These are phyloP conservation scores for Pleurotus pulmonarius DNA, from an alignment of 768 basidiomycete genomes.

Conservation along the genomic window DNA sequence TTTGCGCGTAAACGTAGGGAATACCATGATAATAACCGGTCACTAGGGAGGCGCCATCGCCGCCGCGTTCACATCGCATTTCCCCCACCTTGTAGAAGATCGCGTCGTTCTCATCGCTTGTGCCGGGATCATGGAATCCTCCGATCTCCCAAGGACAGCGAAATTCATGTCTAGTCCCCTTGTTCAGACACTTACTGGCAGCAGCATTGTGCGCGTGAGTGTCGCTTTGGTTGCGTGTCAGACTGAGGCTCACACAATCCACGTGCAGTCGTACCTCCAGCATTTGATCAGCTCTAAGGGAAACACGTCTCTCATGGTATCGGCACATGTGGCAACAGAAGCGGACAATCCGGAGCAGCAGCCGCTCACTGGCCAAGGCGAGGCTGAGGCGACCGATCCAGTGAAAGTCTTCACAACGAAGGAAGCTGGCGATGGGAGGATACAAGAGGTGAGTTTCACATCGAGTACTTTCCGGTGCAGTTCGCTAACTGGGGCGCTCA, in stretches of 20 bases:
- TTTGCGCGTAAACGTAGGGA: no score
- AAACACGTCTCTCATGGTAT: neutral
- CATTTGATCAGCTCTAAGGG: neutral
- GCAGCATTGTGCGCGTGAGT: constrained; percentile 56
- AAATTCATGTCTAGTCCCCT: constrained; percentile 78
- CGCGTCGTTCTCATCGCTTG: constrained; percentile 66
- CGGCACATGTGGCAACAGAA: neutral
- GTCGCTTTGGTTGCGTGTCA: neutral
- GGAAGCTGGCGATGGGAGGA: neutral
- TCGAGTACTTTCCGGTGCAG: no score
- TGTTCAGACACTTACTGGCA: constrained; percentile 64
- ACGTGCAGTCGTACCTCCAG: neutral
- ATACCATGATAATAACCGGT: no score
- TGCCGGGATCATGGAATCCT: constrained; percentile 66
- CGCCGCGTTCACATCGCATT: constrained; percentile 64
- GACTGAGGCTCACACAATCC: no score
- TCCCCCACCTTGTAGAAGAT: constrained; percentile 66
- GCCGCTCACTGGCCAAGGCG: neutral
- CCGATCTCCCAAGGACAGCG: constrained; percentile 67
- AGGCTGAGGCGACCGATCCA: neutral
- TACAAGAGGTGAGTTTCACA: neutral
- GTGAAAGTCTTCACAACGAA: neutral
- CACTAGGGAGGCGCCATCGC: constrained; percentile 70
- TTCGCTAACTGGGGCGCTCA: constrained; percentile 18
- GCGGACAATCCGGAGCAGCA: neutral